Evolutionary conservation across 306 rosid species (phyloP), one percentile per base, ranked within the genome.

Genomic region (Herpetospermum pedunculosum): DNA sequence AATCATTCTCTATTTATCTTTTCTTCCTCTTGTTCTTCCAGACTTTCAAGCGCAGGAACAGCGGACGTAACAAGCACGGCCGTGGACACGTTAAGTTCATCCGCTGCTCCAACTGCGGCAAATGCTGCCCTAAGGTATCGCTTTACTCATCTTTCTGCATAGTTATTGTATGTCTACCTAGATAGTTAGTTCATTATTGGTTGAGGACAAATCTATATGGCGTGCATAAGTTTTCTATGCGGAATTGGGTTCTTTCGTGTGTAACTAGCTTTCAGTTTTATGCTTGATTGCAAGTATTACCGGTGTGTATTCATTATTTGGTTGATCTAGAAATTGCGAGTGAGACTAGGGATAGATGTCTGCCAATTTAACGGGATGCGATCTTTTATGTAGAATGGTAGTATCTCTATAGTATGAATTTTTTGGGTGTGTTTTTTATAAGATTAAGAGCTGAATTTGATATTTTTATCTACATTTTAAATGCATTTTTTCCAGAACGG

Each of bases 41-140:
- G 98, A 91, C 98, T 25, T 94, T 94, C 84, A 94, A 94, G 89
- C 79, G 97, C 52, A 91, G 98, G 84, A 94, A 94, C 4, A 96
- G 98, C 5, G 98, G 98, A 23, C 87, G 97, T 44, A 94, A 91
- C 90, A 91, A 94, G 84, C 94, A 91, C 8, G 98, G 98, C 13
- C 98, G 97, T 25, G 98, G 97, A 59, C 98, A 94, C 18, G 92
- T 87, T 48, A 89, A 91, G 73, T 94, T 94, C 84, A 89, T 91
- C 30, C 87, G 95, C 43, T 91, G 97, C 82, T 91, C 97, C 55
- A 91, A 94, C 80, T 91, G 98, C 62, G 98, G 97, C 32, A 94
- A 94, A 81, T 94, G 97, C 85, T 93, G 98, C 72, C 96, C 98
- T 4, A 91, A 91, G 97, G 98, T 62, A 44, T 47, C 19, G 32